phyloP scores from a whole-genome alignment of 768 basidiomycete genomes.

The Pleurotus eryngii region DNA sequence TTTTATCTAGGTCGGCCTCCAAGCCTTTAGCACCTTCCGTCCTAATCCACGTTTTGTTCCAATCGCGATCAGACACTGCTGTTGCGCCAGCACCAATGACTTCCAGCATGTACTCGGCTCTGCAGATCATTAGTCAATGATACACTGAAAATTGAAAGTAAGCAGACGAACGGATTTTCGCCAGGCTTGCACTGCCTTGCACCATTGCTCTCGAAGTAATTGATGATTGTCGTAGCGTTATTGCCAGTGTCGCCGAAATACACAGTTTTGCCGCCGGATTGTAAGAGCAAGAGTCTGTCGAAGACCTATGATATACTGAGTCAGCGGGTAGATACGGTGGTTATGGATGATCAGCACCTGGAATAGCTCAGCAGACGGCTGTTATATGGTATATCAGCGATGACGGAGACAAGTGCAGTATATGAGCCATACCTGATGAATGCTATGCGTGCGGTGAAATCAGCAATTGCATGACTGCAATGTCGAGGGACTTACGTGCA shows the following conservation, averaged over 20 bases:
- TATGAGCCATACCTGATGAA: slow-evolving; percentile 33
- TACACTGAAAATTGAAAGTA: neutral
- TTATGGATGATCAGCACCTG: slow-evolving; percentile 23
- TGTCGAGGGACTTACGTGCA: slow-evolving; percentile 61
- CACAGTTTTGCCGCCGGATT: slow-evolving; percentile 71
- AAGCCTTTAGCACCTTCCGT: slow-evolving; percentile 41
- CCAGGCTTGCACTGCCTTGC: slow-evolving; percentile 54
- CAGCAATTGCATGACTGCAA: neutral
- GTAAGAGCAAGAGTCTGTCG: slow-evolving; percentile 72
- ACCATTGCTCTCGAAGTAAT: slow-evolving; percentile 75
- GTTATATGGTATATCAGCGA: slow-evolving; percentile 18
- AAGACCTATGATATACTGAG: slow-evolving; percentile 40
- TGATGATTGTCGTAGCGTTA: slow-evolving; percentile 58
- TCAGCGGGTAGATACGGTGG: no score
- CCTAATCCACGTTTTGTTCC: slow-evolving; percentile 55
- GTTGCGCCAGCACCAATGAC: slow-evolving; percentile 76
- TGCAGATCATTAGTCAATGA: slow-evolving; percentile 13
- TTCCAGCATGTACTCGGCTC: slow-evolving; percentile 66
- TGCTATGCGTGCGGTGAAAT: slow-evolving; percentile 23
- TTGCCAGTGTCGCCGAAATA: slow-evolving; percentile 73
- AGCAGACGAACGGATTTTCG: slow-evolving; percentile 64
- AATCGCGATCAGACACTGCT: slow-evolving; percentile 49
- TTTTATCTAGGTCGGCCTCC: slow-evolving; percentile 38
- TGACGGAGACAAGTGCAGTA: neutral
- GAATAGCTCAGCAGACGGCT: slow-evolving; percentile 84